Evolutionary conservation across 345 rosid species (phyloP), one percentile per base, ranked within the genome.

Genomic region (Euclidium syriacum): DNA sequence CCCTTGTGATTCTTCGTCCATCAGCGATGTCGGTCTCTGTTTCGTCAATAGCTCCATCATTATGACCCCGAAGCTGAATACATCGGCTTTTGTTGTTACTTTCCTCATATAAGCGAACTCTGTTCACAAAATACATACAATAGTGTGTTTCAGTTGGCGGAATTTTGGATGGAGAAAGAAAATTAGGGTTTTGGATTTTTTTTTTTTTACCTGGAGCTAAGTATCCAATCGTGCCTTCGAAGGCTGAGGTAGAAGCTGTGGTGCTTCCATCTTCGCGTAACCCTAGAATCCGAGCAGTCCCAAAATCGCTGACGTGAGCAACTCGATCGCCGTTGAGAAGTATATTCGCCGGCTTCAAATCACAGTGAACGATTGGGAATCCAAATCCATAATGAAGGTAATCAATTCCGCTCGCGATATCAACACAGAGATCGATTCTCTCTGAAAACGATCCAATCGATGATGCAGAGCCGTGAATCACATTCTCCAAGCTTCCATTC

Each of bases 221-320:
- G 81, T 91, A 91, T 61, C 98, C 98, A 14, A 88, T 77, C 4
- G 96, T 91, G 78, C 96, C 98, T 63, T 85, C 62, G 58, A 91
- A 88, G 29, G 88, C 84, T 51, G 82, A 75, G 5, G 89, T 54
- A 15, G 88, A 62, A 14, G 81, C 75, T n/a, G 76, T 57, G 53
- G 67, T 78, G 34, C 62, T 78, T 39, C 78, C 86, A 49, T 75
- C 82, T 16, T 83, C 77, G 39, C 79, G 86, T 39, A 83, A 35
- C 46, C 83, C 88, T 23, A 88, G 77, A 49, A 91, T 86, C 38
- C 92, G 79, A 54, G 96, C 90, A 14, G 98, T 91, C 40, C 98
- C 98, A n/a, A 91, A 91, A 69, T 91, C 98, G 19, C 98, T 83
- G n/a, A 88, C 96, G 67, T 85, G 88, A 22, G 90, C 87, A 7